A percentile compares a stretch with the other conserved stretches of the same genome.
Conservation (phyloP, 495 filamentous ascomycete genomes). For the Tetracladium setigerum region DNA sequence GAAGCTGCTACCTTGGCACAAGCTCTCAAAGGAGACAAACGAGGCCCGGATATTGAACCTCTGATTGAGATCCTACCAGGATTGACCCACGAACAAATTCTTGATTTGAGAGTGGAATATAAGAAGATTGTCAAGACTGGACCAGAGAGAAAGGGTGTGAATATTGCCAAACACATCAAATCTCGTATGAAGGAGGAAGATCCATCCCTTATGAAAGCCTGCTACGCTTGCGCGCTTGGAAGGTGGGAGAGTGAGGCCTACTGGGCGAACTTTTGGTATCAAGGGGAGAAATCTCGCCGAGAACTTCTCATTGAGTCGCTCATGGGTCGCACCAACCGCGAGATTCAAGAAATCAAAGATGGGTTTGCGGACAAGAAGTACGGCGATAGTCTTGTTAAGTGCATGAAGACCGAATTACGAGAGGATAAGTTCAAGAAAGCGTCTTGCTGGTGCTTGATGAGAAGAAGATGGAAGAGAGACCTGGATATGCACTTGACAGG, state of each 20-base stretch:
- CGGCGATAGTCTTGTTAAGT: conserved; percentile 67
- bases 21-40: conserved; percentile 62
- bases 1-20: conserved; percentile 70
- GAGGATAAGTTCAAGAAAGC: conserved; percentile 92
- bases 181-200: conserved; percentile 61
- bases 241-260: conserved; percentile 91
- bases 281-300: conserved; percentile 71
- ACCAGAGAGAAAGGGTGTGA: conserved; percentile 70
- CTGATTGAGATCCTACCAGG: conserved; percentile 79
- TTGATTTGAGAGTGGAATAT: conserved; percentile 79
- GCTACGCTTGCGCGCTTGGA: conserved; percentile 84
- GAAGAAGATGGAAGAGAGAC: conserved; percentile 67
- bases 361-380: conserved; percentile 91
- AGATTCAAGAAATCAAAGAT: conserved; percentile 88
- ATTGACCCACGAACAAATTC: conserved; percentile 76
- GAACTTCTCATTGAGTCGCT: conserved; percentile 89
- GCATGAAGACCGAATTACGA: conserved; percentile 85
- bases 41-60: conserved; percentile 55
- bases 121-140: conserved; percentile 75
- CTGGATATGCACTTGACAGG: conserved; percentile 9
- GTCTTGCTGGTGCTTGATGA: conserved; percentile 78
- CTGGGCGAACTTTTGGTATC: conserved; percentile 99
- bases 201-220: conserved; percentile 70
- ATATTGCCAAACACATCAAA: conserved; percentile 94
- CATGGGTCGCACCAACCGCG: conserved; percentile 80